Percentiles rank a stretch among this genome's conserved stretches.
phyloP scores from a whole-genome alignment of 139 green algal species.

The Asterochloris erici region DNA sequence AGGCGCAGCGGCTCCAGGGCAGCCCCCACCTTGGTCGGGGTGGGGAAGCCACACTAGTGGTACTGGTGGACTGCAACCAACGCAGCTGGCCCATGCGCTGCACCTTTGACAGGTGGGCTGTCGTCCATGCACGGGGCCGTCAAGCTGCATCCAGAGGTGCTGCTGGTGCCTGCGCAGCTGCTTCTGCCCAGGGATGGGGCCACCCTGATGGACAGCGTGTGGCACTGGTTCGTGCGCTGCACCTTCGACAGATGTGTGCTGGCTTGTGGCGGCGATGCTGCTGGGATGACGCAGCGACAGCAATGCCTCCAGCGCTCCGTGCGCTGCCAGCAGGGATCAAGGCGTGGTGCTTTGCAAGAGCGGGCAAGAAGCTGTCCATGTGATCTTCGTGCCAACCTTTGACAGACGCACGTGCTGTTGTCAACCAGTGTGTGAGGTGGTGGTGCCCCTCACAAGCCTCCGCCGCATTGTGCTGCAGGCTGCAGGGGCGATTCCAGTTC shows the following conservation, averaged over 20 bases:
- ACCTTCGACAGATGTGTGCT: no score
- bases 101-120: neutral
- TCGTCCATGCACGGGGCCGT: neutral
- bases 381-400: no score
- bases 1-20: neutral
- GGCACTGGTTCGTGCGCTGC: no score
- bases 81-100: conserved; percentile 14
- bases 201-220: neutral
- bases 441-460: neutral
- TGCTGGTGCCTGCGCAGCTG: neutral
- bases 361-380: no score
- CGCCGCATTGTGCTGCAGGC: neutral
- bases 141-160: neutral
- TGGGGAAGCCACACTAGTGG: neutral
- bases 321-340: no score
- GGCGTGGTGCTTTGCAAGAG: no score
- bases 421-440: neutral
- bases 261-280: no score
- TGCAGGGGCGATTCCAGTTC: neutral
- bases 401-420: neutral
- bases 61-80: conserved; percentile 6
- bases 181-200: neutral
- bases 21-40: no score
- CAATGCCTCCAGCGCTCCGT: no score
- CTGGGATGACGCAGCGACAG: no score